These are phyloP conservation scores for Pelargonium citronellum DNA, from an alignment of 441 rosid genomes.

Conservation along the genomic window DNA sequence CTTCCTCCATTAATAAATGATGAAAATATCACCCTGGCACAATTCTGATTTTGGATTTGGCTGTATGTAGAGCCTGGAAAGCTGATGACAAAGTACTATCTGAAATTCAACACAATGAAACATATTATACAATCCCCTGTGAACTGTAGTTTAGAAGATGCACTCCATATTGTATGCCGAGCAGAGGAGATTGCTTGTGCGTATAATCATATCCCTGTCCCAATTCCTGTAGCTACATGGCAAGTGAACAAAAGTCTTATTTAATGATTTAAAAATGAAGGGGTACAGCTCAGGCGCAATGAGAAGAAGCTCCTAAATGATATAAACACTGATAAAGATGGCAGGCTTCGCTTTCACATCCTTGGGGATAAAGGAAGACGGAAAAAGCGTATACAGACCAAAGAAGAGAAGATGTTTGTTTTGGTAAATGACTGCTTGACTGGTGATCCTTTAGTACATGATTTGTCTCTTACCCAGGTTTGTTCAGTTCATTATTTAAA, in stretches of 20 bases:
- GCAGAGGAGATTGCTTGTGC: constrained; percentile 93
- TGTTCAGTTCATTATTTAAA: constrained; percentile 12
- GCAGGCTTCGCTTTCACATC: constrained; percentile 82
- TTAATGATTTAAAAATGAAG: constrained; percentile 42
- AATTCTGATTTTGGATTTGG: constrained; percentile 13
- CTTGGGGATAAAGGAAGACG: constrained; percentile 74
- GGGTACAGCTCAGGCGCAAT: constrained; percentile 96
- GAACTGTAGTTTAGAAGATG: constrained; percentile 71
- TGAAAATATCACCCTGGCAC: constrained; percentile 12
- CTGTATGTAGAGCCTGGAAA: constrained; percentile 70
- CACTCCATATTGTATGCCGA: constrained; percentile 62
- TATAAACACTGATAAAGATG: constrained; percentile 69
- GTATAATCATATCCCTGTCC: constrained; percentile 25
- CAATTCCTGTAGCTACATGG: constrained; percentile 8
- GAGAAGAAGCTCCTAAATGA: constrained; percentile 93
- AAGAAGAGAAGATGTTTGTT: constrained; percentile 90
- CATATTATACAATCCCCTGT: constrained; percentile 65
- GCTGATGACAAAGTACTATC: constrained; percentile 92
- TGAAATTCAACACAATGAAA: constrained; percentile 89
- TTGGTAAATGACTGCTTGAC: constrained; percentile 88
- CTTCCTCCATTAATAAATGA: constrained; percentile 19
- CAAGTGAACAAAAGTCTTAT: constrained; percentile 16
- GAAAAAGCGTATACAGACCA: constrained; percentile 83
- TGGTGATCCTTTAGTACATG: constrained; percentile 87
- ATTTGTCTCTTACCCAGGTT: constrained; percentile 89